Evolutionary conservation across 441 rosid genomes (phyloP).

Genomic region (Pelargonium australe): DNA sequence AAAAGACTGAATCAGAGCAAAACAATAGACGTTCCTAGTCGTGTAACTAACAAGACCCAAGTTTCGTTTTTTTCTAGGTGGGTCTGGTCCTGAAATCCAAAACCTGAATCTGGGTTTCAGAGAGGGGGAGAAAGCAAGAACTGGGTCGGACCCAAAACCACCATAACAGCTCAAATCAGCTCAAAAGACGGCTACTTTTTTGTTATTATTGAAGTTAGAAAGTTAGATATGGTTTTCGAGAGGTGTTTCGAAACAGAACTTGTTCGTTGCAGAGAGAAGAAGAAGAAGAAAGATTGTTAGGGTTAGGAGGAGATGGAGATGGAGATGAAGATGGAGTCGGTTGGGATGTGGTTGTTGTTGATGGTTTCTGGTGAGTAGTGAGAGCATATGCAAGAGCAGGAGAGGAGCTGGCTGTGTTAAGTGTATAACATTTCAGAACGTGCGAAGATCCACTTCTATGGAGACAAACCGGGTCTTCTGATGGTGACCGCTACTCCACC

Average conservation of each 20-base stretch:
- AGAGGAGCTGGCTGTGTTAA: background rate
- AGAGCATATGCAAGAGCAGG: slow-evolving; percentile 14
- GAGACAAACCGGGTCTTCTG: slow-evolving; percentile 51
- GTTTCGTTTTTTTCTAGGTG: background rate
- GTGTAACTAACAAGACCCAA: background rate
- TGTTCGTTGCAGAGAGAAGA: too few relatives aligned
- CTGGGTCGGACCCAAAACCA: background rate
- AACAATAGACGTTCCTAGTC: background rate
- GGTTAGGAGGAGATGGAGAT: slow-evolving; percentile 11
- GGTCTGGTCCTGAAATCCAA: background rate
- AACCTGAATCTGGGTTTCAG: background rate
- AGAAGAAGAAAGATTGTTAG: slow-evolving; percentile 5
- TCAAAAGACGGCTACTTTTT: background rate
- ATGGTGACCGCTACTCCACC: slow-evolving; percentile 27
- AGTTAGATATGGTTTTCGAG: too few relatives aligned
- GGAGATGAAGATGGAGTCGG: slow-evolving; percentile 15
- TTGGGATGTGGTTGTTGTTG: slow-evolving; percentile 15
- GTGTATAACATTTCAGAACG: slow-evolving; percentile 32
- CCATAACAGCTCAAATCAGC: background rate
- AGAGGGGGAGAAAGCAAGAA: background rate
- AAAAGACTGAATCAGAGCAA: background rate
- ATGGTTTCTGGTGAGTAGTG: slow-evolving; percentile 17
- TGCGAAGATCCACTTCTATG: slow-evolving; percentile 51
- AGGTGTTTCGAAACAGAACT: too few relatives aligned
- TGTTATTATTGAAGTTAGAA: too few relatives aligned